phyloP scores from a whole-genome alignment of 108 stramenopile species.

The Heterococcus sp. region DNA sequence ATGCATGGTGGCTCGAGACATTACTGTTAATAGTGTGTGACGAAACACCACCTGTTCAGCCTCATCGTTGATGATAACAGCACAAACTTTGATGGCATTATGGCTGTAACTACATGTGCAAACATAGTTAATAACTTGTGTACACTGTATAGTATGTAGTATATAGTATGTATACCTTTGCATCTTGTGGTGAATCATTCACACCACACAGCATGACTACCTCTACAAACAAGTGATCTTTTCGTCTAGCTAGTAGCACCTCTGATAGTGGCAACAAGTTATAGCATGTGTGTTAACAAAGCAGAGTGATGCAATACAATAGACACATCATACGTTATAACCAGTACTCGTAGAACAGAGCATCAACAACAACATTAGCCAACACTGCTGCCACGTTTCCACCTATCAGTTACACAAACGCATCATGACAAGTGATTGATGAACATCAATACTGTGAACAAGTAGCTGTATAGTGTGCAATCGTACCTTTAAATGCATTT shows the following conservation, averaged over 20 bases:
- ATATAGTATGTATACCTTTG: not conserved
- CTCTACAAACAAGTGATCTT: conserved; percentile 38
- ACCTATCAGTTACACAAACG: not conserved
- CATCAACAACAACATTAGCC: too few relatives aligned
- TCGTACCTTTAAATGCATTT: not conserved
- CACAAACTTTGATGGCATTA: not conserved
- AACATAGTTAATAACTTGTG: not conserved
- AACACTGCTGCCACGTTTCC: too few relatives aligned
- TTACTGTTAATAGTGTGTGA: too few relatives aligned
- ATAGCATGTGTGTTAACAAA: not conserved
- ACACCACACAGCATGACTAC: conserved; percentile 18
- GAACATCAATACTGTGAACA: not conserved
- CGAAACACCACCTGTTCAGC: too few relatives aligned
- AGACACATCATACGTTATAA: not conserved
- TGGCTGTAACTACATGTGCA: not conserved
- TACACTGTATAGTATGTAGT: not conserved
- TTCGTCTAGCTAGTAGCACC: conserved; percentile 6
- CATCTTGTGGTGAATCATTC: conserved; percentile 23
- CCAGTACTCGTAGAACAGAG: not conserved
- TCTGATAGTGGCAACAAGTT: not conserved
- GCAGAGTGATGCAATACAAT: not conserved
- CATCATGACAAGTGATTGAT: not conserved
- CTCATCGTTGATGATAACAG: not conserved
- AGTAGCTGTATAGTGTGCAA: not conserved
- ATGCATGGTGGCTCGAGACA: too few relatives aligned